Percentiles rank a stretch among this genome's conserved stretches.
Conservation (phyloP, 306 rosid species). For the Astragalus membranaceus region DNA sequence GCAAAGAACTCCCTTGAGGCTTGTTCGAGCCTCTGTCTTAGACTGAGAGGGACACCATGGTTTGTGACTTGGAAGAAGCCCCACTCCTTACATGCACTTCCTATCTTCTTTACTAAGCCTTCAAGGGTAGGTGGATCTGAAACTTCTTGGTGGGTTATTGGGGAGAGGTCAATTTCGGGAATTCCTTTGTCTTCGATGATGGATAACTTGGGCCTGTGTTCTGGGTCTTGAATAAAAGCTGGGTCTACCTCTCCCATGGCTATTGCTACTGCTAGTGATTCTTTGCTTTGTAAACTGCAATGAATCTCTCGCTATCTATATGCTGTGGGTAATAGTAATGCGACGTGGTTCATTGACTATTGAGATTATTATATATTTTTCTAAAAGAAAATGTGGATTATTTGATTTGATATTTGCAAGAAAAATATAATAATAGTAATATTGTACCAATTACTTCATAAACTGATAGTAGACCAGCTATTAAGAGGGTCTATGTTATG, state of each 20-base stretch:
- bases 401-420: not conserved
- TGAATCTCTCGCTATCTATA: not conserved
- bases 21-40: slow-evolving; percentile 20
- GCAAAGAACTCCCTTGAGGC: slow-evolving; percentile 48
- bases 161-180: slow-evolving; percentile 60
- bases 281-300: no score
- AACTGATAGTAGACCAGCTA: no score
- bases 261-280: not conserved
- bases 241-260: slow-evolving; percentile 56
- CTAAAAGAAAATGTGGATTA: not conserved
- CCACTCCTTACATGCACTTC: slow-evolving; percentile 33
- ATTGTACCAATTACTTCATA: no score
- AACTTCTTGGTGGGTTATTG: not conserved
- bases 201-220: slow-evolving; percentile 45
- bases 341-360: not conserved
- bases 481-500: no score
- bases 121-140: not conserved
- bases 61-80: slow-evolving; percentile 43
- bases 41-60: slow-evolving; percentile 40
- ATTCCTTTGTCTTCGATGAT: slow-evolving; percentile 22
- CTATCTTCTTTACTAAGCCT: slow-evolving; percentile 10
- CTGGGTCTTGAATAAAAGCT: slow-evolving; percentile 46
- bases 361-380: not conserved
- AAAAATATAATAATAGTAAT: no score
- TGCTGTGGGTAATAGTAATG: not conserved